These are phyloP conservation scores for Eucalyptus pumila DNA, from an alignment of 345 rosid genomes.

Conservation along the genomic window DNA sequence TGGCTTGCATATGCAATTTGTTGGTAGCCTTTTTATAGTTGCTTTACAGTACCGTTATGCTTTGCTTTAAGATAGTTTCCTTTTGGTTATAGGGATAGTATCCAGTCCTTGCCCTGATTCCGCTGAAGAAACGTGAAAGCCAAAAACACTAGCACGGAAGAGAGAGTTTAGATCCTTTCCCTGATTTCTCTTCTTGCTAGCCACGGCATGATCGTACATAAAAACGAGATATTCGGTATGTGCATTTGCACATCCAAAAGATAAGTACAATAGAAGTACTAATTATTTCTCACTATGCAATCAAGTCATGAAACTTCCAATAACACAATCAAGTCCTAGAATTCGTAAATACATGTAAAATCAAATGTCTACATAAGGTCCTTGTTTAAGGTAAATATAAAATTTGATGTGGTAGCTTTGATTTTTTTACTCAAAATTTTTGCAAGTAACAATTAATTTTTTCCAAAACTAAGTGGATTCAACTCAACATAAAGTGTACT, in stretches of 20 bases:
- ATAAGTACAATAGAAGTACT: neutral
- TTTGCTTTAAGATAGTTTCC: neutral
- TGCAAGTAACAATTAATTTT: neutral
- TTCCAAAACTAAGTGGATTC: neutral
- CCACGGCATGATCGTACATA: neutral
- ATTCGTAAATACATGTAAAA: neutral
- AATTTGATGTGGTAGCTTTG: neutral
- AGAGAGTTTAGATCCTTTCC: neutral
- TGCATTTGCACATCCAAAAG: neutral
- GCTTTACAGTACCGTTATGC: neutral
- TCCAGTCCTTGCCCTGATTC: neutral
- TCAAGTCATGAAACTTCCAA: neutral
- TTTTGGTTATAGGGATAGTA: neutral
- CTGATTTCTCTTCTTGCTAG: neutral
- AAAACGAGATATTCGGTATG: neutral
- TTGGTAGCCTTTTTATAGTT: neutral
- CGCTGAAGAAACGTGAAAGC: neutral
- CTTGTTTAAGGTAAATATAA: neutral
- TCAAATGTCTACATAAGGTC: neutral
- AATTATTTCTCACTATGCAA: neutral
- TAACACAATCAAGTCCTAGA: neutral
- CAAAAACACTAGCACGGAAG: neutral
- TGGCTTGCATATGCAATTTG: neutral
- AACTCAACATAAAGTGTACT: neutral
- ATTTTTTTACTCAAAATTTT: neutral